Conservation (phyloP, 139 green algal species). For the Mychonastes homosphaera region DNA sequence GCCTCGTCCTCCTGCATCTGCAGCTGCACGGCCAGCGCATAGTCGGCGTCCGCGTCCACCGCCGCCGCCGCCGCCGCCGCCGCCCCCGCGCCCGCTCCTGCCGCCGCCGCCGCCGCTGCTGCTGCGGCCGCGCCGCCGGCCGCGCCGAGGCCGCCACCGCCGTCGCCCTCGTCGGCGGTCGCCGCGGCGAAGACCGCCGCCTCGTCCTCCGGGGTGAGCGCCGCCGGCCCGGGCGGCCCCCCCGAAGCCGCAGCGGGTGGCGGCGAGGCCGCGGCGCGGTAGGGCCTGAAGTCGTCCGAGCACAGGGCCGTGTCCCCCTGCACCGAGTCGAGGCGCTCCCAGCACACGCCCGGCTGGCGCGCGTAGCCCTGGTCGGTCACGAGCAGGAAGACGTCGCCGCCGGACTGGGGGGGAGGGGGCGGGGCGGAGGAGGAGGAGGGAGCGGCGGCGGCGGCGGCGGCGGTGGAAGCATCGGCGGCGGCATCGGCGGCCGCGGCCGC, state of each 20-base stretch:
- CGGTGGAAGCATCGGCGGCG: too few species aligned
- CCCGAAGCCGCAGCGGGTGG: background rate
- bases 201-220: conserved; percentile 7
- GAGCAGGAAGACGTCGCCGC: conserved; percentile 66
- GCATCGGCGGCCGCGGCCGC: too few species aligned
- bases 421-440: too few species aligned
- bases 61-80: conserved; percentile 5
- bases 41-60: conserved; percentile 36
- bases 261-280: background rate
- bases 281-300: conserved; percentile 28
- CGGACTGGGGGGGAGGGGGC: too few species aligned
- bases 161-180: conserved; percentile 11
- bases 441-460: too few species aligned
- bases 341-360: conserved; percentile 62
- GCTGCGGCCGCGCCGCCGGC: background rate
- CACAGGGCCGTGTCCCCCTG: conserved; percentile 63
- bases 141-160: background rate
- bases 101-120: conserved; percentile 1
- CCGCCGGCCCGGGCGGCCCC: conserved; percentile 16
- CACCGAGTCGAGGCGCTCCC: conserved; percentile 71
- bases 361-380: conserved; percentile 73
- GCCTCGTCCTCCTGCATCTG: conserved; percentile 57
- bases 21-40: conserved; percentile 73
- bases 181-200: conserved; percentile 15
- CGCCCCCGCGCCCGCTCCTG: conserved; percentile 8